These are phyloP conservation scores for Dothideomycetidae sp. DNA, from an alignment of 2,329 filamentous ascomycete species.

Conservation along the genomic window DNA sequence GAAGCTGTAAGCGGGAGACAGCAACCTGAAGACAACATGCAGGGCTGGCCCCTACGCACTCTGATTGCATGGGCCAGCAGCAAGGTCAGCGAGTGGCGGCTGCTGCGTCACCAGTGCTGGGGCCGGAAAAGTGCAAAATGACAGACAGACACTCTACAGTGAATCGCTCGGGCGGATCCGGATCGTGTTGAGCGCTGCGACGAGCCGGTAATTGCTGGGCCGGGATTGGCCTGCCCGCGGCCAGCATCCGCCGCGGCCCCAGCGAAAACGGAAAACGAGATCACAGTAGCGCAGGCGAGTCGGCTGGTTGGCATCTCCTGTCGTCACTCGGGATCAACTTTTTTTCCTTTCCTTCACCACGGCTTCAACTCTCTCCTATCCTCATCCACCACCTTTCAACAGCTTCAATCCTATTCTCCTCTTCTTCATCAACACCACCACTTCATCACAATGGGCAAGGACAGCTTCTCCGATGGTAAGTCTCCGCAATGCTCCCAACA, in stretches of 20 bases:
- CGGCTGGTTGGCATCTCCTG: not conserved
- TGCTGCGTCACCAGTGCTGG: too few relatives aligned
- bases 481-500: conserved; percentile 2
- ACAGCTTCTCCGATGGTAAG: conserved; percentile 25
- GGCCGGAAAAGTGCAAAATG: too few relatives aligned
- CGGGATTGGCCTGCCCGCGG: not conserved
- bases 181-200: not conserved
- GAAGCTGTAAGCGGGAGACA: too few relatives aligned
- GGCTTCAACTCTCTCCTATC: conserved; percentile 1
- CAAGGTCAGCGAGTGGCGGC: too few relatives aligned
- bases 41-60: too few relatives aligned
- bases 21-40: too few relatives aligned
- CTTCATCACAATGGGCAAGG: conserved; percentile 24
- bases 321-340: conserved; percentile 4
- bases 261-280: too few relatives aligned
- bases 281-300: too few relatives aligned
- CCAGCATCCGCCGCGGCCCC: too few relatives aligned
- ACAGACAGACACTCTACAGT: too few relatives aligned
- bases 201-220: not conserved
- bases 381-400: conserved; percentile 8
- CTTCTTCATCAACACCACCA: conserved; percentile 7
- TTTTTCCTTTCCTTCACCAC: conserved; percentile 9
- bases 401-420: conserved; percentile 9
- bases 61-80: too few relatives aligned
- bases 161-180: not conserved